A percentile compares a stretch with the other conserved stretches of the same genome.
Evolutionary conservation across 495 filamentous ascomycete genomes (phyloP).

Genomic region (Talaromyces liani): DNA sequence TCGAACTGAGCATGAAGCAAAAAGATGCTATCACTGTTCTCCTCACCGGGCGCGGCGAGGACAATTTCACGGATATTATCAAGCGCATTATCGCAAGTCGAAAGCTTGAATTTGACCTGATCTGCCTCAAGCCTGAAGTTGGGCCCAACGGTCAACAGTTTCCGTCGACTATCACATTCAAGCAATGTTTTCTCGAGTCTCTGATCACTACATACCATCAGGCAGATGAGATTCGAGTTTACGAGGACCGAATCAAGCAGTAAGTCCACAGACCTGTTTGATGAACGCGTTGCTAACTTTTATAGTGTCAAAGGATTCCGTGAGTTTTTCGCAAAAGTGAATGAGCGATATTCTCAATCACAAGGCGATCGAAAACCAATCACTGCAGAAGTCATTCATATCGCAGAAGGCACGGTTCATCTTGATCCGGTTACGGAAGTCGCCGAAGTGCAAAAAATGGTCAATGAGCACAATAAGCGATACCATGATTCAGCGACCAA

Average conservation of each 20-base stretch:
- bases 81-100: conserved; percentile 75
- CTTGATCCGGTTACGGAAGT: conserved; percentile 83
- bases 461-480: conserved; percentile 75
- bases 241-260: conserved; percentile 61
- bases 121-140: conserved; percentile 79
- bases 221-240: conserved; percentile 71
- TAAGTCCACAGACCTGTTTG: conserved; percentile 24
- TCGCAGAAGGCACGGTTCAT: conserved; percentile 62
- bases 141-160: conserved; percentile 74
- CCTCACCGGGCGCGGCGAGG: conserved; percentile 79
- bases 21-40: conserved; percentile 81
- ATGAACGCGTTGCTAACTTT: conserved; percentile 13
- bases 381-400: conserved; percentile 75
- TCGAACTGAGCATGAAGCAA: conserved; percentile 75
- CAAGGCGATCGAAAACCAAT: conserved; percentile 48
- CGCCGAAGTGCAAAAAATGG: conserved; percentile 78
- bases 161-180: conserved; percentile 74
- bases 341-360: conserved; percentile 22
- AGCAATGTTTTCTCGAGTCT: conserved; percentile 72
- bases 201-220: conserved; percentile 76
- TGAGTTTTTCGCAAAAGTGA: conserved; percentile 69
- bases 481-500: conserved; percentile 29
- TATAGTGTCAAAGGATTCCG: conserved; percentile 68
- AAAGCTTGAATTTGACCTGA: conserved; percentile 76
- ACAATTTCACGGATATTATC: conserved; percentile 68